Percentiles rank a stretch among this genome's conserved stretches.
Evolutionary conservation across 495 filamentous ascomycete species (phyloP).

Genomic region (Rostrohypoxylon terebratum): DNA sequence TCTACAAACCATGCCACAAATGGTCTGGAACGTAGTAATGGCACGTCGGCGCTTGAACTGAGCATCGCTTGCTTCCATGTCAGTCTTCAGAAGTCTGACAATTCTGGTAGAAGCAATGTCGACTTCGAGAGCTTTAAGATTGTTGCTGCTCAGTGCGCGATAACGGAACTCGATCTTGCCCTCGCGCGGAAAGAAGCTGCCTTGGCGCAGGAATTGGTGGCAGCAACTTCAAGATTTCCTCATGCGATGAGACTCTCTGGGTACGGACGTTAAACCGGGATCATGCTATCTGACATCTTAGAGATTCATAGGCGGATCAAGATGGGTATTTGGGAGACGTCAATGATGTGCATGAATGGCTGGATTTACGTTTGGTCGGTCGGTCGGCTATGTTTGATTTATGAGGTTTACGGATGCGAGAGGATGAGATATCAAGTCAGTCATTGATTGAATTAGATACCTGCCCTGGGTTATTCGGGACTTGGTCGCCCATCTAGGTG

Average conservation of each 20-base stretch:
- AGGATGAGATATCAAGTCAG: slow-evolving; percentile 7
- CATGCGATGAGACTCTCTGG: background rate
- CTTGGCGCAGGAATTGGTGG: slow-evolving; percentile 24
- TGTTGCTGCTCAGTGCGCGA: slow-evolving; percentile 53
- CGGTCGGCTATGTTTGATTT: background rate
- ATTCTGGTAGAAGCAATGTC: slow-evolving; percentile 20
- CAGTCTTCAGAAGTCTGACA: slow-evolving; percentile 17
- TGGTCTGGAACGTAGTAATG: background rate
- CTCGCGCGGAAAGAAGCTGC: slow-evolving; percentile 21
- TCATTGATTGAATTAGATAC: background rate
- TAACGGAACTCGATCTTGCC: slow-evolving; percentile 51
- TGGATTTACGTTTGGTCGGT: background rate
- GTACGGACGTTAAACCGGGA: background rate
- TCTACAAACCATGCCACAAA: background rate
- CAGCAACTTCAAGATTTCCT: background rate
- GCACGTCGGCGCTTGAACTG: slow-evolving; percentile 49
- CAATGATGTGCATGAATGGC: background rate
- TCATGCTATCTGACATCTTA: background rate
- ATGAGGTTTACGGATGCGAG: background rate
- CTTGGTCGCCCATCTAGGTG: background rate
- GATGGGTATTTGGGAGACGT: background rate
- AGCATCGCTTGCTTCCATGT: slow-evolving; percentile 56
- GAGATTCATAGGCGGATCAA: background rate
- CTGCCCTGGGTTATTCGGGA: background rate
- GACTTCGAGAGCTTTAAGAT: slow-evolving; percentile 56